These are phyloP conservation scores for Aethionema arabicum DNA, from an alignment of 345 rosid genomes.

Conservation along the genomic window DNA sequence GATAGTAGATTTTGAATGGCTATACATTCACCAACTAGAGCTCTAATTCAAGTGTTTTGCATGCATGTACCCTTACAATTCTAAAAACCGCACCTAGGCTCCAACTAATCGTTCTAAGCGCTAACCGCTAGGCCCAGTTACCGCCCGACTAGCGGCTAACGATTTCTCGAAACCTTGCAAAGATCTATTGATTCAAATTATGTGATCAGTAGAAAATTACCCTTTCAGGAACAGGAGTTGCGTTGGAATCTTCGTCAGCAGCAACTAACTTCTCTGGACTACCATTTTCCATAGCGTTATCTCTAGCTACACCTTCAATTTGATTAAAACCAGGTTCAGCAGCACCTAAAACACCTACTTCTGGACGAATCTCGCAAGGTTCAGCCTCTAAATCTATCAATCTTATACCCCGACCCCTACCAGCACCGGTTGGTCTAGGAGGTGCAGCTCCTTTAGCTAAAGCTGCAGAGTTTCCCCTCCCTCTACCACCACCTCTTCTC, in stretches of 20 bases:
- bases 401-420: conserved; percentile 87
- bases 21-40: too few relatives aligned
- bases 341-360: conserved; percentile 52
- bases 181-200: background rate
- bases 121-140: too few relatives aligned
- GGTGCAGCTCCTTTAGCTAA: conserved; percentile 70
- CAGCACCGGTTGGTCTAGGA: conserved; percentile 65
- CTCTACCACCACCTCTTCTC: conserved; percentile 95
- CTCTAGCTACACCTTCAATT: conserved; percentile 75
- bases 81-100: too few relatives aligned
- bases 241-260: conserved; percentile 78
- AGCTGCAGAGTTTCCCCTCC: conserved; percentile 80
- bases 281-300: conserved; percentile 87
- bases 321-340: conserved; percentile 71
- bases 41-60: too few relatives aligned
- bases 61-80: too few relatives aligned
- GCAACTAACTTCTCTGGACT: conserved; percentile 70
- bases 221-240: conserved; percentile 92
- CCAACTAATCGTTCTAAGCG: too few relatives aligned
- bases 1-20: too few relatives aligned
- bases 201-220: conserved; percentile 40
- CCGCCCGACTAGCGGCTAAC: too few relatives aligned
- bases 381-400: conserved; percentile 90
- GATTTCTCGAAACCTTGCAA: background rate
- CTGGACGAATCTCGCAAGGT: conserved; percentile 66